These are phyloP conservation scores for Melocanna baccifera DNA, from an alignment of 176 grass and related monocot genomes.

Conservation along the genomic window DNA sequence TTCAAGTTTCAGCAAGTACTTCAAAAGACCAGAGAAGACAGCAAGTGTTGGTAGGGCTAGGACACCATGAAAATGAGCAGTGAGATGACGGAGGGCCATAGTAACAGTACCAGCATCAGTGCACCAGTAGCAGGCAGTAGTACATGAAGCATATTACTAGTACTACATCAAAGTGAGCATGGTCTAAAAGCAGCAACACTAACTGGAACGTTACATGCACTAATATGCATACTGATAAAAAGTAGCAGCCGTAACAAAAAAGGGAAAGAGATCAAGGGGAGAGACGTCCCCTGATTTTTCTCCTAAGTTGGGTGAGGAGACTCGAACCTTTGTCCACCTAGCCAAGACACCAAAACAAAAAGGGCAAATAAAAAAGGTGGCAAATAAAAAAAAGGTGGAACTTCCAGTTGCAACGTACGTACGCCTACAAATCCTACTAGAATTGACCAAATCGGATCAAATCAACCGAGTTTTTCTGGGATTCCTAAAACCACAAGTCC, in stretches of 20 bases:
- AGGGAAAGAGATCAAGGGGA: too few species aligned
- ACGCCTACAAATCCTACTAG: background rate
- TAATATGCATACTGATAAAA: constrained; percentile 14
- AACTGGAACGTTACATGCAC: background rate
- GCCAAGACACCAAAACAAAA: background rate
- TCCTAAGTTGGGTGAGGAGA: too few species aligned
- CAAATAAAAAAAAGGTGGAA: background rate
- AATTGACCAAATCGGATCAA: background rate
- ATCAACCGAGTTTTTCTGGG: background rate
- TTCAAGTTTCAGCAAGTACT: background rate
- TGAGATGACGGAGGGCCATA: background rate
- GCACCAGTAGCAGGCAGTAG: background rate
- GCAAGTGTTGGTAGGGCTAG: constrained; percentile 8
- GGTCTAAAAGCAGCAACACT: background rate
- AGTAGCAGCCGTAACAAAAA: constrained; percentile 7
- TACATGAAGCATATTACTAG: background rate
- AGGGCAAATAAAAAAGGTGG: background rate
- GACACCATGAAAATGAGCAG: background rate
- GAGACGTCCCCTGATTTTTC: too few species aligned
- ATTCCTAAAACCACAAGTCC: background rate
- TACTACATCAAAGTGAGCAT: background rate
- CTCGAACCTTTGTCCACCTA: too few species aligned
- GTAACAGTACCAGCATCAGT: constrained; percentile 5
- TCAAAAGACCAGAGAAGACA: constrained; percentile 14
- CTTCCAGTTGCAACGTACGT: background rate